Conservation (phyloP, 2,329 filamentous ascomycete genomes). For the Apiospora rasikravindrae region DNA sequence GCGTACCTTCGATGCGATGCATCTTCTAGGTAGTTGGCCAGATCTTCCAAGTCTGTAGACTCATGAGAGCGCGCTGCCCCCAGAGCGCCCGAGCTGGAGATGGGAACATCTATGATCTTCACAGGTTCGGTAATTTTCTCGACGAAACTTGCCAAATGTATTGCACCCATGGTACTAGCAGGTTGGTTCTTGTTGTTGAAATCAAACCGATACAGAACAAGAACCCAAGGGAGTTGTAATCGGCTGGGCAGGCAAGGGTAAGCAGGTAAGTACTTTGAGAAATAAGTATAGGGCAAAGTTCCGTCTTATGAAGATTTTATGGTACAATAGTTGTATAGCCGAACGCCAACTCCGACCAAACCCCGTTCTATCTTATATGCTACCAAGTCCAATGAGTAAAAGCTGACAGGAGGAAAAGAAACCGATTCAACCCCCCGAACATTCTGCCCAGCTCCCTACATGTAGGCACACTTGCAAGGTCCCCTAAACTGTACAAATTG, state of each 20-base stretch:
- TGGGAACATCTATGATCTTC: slow-evolving; percentile 28
- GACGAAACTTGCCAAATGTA: slow-evolving; percentile 28
- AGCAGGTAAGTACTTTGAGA: neutral
- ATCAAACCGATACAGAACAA: neutral
- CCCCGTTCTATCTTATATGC: neutral
- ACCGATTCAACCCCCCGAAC: neutral
- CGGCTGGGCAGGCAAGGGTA: neutral
- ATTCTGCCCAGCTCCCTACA: neutral
- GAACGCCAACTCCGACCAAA: neutral
- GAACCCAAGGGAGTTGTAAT: slow-evolving; percentile 20
- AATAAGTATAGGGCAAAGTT: neutral
- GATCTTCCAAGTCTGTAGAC: slow-evolving; percentile 25
- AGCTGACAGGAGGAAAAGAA: slow-evolving; percentile 2
- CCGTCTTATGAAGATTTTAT: neutral
- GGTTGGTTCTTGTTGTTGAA: neutral
- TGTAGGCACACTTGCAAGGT: neutral
- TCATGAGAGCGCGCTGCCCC: slow-evolving; percentile 19
- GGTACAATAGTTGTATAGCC: neutral
- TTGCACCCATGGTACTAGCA: neutral
- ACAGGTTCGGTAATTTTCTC: slow-evolving; percentile 29
- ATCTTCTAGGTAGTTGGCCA: slow-evolving; percentile 24
- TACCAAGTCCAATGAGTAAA: neutral
- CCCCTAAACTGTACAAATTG: neutral
- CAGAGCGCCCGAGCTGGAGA: slow-evolving; percentile 14
- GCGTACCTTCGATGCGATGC: slow-evolving; percentile 22